A percentile compares a stretch with the other conserved stretches of the same genome.
phyloP scores from a whole-genome alignment of 2,329 filamentous ascomycete species.

The Fonsecaea nubica region DNA sequence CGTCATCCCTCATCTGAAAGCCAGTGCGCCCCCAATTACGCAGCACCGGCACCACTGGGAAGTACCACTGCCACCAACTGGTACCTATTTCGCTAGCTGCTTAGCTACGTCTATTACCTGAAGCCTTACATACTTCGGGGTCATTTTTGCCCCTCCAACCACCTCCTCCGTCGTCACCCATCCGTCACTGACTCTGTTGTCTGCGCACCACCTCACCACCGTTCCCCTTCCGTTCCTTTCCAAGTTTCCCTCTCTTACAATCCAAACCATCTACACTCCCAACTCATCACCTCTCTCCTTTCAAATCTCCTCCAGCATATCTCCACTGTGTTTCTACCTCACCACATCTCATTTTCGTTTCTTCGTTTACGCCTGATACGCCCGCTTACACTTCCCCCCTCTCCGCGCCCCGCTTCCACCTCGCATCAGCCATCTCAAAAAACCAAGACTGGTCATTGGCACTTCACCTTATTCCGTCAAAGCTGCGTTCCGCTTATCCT shows the following conservation, averaged over 20 bases:
- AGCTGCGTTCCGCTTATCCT: slow-evolving; percentile 9
- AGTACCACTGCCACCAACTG: neutral
- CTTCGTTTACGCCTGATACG: slow-evolving; percentile 1
- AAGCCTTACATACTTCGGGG: neutral
- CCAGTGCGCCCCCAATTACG: neutral
- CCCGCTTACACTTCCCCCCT: slow-evolving; percentile 8
- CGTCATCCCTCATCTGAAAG: too few relatives aligned
- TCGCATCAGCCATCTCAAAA: slow-evolving; percentile 4
- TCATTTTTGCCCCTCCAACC: slow-evolving; percentile 1
- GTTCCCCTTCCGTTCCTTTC: neutral
- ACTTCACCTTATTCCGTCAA: slow-evolving; percentile 9
- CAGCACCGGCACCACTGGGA: slow-evolving; percentile 1
- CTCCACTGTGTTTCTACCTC: neutral
- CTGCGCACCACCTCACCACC: neutral
- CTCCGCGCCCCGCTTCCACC: slow-evolving; percentile 2
- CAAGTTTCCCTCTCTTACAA: neutral
- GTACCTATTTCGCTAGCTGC: too few relatives aligned
- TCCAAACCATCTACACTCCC: neutral
- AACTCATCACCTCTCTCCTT: neutral
- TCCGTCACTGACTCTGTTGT: neutral
- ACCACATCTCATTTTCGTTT: neutral
- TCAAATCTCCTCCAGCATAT: neutral
- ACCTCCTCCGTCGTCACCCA: neutral
- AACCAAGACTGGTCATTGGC: slow-evolving; percentile 1
- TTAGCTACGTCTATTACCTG: too few relatives aligned